Evolutionary conservation across 805 yeast genomes (phyloP).

Genomic region (Groenewaldozyma salmanticensis): DNA sequence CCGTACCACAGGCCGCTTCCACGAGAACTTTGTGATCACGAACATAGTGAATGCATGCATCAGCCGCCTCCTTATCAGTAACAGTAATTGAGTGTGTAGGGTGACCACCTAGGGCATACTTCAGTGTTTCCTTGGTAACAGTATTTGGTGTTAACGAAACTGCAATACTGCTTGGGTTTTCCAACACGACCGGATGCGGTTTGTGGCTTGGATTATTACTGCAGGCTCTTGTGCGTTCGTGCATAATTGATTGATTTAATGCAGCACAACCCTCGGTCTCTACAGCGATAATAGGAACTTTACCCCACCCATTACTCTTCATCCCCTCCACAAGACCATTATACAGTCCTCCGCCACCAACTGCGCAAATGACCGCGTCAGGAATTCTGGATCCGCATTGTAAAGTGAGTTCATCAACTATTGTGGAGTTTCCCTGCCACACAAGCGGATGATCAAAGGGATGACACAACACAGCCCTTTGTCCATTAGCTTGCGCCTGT

Average conservation of each 20-base stretch:
- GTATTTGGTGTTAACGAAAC: conserved; percentile 54
- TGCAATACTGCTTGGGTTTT: conserved; percentile 43
- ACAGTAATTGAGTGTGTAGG: conserved; percentile 36
- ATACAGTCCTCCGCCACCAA: conserved; percentile 94
- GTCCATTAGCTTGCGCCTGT: conserved; percentile 20
- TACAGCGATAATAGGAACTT: conserved; percentile 36
- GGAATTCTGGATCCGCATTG: conserved; percentile 56
- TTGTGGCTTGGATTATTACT: too few relatives aligned
- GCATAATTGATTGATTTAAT: conserved; percentile 40
- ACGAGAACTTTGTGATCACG: conserved; percentile 42
- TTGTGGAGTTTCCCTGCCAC: conserved; percentile 92
- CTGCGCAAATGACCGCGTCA: conserved; percentile 79
- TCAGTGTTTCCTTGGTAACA: conserved; percentile 42
- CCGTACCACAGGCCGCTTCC: conserved; percentile 71
- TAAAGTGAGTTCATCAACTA: conserved; percentile 77
- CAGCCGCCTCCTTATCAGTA: conserved; percentile 47
- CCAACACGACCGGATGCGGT: conserved; percentile 36
- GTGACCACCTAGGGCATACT: conserved; percentile 33
- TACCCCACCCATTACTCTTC: conserved; percentile 40
- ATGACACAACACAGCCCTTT: conserved; percentile 57
- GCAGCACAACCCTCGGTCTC: conserved; percentile 59
- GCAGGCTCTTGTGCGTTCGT: conserved; percentile 21
- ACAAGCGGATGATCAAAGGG: conserved; percentile 91
- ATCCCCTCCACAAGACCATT: conserved; percentile 82
- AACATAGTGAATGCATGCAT: conserved; percentile 42